Evolutionary conservation across 2,329 filamentous ascomycete genomes (phyloP), one percentile per base, ranked within the genome.

Genomic region (Plenodomus tracheiphilus): DNA sequence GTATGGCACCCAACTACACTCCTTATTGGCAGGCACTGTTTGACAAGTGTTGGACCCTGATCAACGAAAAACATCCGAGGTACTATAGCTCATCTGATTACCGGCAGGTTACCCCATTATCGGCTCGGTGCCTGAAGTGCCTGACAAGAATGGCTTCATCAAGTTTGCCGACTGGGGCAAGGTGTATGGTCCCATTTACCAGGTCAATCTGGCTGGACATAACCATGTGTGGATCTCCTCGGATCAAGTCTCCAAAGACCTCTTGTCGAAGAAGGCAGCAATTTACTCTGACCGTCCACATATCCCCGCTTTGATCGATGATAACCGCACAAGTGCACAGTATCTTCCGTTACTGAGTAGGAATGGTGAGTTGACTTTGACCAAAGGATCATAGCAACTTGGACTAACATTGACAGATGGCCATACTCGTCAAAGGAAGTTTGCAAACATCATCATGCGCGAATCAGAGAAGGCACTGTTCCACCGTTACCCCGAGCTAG

Each of bases 211-310:
- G 10, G 74, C 74, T 47, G 75, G 76, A 17, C 58, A 60, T 47
- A 77, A 76, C 44, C 75, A 78, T 53, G 72, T 78, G 41, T 77
- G 74, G 74, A 74, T 78, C 41, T 74, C 72, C 1, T 67, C 69
- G 6, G 75, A 77, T 41, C 50, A 70, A 17, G 70, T 78, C 36
- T 70, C 76, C 2, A 68, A 65, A 30, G 75, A 78, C 28, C 59
- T 78, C 4, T 57, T 78, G 17, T 64, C 73, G 1, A 77, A 77
- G 59, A 75, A 75, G 43, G 72, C 69, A 16, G 68, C 69, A 35
- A 77, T 77, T 47, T 78, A 78, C 59, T 78, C 75, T 16, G 74
- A 77, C 43, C 68, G 76, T 22, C 75, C 75, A 10, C 73, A 74
- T 46, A 78, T 77, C 40, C 74, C 74, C 3, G 74, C 73, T 1